Percentiles rank a stretch among this genome's conserved stretches.
Conservation (phyloP, 192 early-diverging fungal genomes). For the Ambispora gerdemannii region DNA sequence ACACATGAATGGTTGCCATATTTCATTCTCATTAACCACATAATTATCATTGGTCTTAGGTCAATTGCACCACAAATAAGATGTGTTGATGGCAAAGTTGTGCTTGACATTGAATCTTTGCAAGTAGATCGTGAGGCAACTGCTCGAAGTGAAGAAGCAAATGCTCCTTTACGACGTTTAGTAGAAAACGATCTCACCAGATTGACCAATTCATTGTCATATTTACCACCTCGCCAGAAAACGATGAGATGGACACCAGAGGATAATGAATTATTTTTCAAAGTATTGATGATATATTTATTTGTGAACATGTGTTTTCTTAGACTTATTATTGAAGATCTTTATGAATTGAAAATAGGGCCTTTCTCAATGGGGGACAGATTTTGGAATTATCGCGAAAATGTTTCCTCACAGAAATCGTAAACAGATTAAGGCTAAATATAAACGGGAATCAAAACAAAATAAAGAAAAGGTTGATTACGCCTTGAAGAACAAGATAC, state of each 20-base stretch:
- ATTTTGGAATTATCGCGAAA: conserved; percentile 43
- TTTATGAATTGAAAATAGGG: conserved; percentile 29
- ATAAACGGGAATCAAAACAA: conserved; percentile 39
- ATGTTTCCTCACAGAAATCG: conserved; percentile 37
- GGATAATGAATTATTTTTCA: conserved; percentile 43
- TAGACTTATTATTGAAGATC: background rate
- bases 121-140: background rate
- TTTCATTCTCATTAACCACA: background rate
- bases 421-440: conserved; percentile 41
- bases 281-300: conserved; percentile 16
- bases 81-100: background rate
- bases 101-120: conserved; percentile 10
- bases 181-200: conserved; percentile 37
- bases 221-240: conserved; percentile 15
- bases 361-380: conserved; percentile 46
- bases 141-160: background rate
- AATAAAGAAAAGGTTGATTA: conserved; percentile 34
- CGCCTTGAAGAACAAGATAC: conserved; percentile 32
- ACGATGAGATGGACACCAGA: conserved; percentile 39
- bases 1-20: background rate
- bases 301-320: background rate
- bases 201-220: conserved; percentile 37
- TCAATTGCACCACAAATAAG: background rate
- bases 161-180: conserved; percentile 37
- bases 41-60: background rate